These are phyloP conservation scores for Coemansia reversa DNA, from an alignment of 192 early-diverging fungal genomes.

Conservation along the genomic window DNA sequence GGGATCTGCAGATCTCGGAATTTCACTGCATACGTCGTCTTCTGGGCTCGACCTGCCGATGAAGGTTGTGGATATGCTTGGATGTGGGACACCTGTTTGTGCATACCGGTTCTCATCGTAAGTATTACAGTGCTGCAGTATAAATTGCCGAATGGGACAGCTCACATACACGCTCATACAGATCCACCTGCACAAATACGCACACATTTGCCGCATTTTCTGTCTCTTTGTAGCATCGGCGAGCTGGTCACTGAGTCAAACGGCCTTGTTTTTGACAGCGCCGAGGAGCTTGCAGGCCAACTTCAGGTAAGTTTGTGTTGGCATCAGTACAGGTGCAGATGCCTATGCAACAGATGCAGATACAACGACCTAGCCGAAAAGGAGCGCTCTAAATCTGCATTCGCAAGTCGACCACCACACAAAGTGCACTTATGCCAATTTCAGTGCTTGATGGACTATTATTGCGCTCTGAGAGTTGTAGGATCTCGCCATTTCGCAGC, in stretches of 20 bases:
- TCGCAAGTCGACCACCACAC: slow-evolving; percentile 3
- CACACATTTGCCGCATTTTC: neutral
- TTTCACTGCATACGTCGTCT: slow-evolving; percentile 92
- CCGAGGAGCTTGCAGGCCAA: slow-evolving; percentile 62
- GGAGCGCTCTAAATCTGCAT: neutral
- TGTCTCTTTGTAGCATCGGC: slow-evolving; percentile 51
- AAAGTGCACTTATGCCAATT: too few species aligned
- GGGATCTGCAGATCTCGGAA: slow-evolving; percentile 91
- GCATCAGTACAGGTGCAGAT: slow-evolving; percentile 3
- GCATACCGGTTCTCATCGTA: slow-evolving; percentile 66
- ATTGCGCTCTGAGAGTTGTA: slow-evolving; percentile 7
- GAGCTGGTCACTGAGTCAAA: slow-evolving; percentile 71
- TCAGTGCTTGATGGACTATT: neutral
- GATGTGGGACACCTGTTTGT: slow-evolving; percentile 88
- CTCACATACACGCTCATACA: neutral
- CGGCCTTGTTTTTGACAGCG: slow-evolving; percentile 64
- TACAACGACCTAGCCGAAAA: slow-evolving; percentile 3
- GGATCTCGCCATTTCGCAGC: slow-evolving; percentile 30
- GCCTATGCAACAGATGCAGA: slow-evolving; percentile 14
- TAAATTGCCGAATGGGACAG: slow-evolving; percentile 5
- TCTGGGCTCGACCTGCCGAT: slow-evolving; percentile 96
- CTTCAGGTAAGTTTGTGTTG: slow-evolving; percentile 55
- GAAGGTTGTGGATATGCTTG: slow-evolving; percentile 99
- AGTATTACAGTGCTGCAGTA: slow-evolving; percentile 2
- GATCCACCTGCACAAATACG: neutral